Evolutionary conservation across 2,329 filamentous ascomycete genomes (phyloP).

Genomic region (Ceratocystis cacaofunesta): DNA sequence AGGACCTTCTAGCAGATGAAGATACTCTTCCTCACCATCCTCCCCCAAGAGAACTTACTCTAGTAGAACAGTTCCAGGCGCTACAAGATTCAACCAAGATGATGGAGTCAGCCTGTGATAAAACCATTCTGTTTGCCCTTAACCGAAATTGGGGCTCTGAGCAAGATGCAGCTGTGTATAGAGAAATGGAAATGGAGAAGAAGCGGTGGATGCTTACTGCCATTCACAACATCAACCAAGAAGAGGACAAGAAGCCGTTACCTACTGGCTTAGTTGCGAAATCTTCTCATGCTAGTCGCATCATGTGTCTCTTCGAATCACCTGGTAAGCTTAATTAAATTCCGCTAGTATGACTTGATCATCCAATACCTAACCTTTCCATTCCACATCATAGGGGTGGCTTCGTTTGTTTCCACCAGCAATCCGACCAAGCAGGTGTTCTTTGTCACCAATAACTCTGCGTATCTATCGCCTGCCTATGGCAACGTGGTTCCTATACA

Average conservation of each 20-base stretch:
- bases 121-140: constrained; percentile 39
- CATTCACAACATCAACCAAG: constrained; percentile 31
- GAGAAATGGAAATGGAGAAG: constrained; percentile 39
- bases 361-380: neutral
- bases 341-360: too few relatives aligned
- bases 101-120: constrained; percentile 39
- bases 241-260: neutral
- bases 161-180: constrained; percentile 33
- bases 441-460: constrained; percentile 29
- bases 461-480: constrained; percentile 20
- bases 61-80: constrained; percentile 19
- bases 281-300: constrained; percentile 6
- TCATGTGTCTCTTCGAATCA: constrained; percentile 38
- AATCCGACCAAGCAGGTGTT: constrained; percentile 29
- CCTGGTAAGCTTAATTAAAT: constrained; percentile 26
- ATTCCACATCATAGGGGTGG: constrained; percentile 27
- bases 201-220: constrained; percentile 48
- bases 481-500: constrained; percentile 29
- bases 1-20: constrained; percentile 12
- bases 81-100: constrained; percentile 39
- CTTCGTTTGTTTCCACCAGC: constrained; percentile 34
- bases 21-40: constrained; percentile 12
- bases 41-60: constrained; percentile 22
- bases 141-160: constrained; percentile 35
- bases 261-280: constrained; percentile 4